Conservation (phyloP, 2,329 filamentous ascomycete genomes). For the Penicillium sp. region DNA sequence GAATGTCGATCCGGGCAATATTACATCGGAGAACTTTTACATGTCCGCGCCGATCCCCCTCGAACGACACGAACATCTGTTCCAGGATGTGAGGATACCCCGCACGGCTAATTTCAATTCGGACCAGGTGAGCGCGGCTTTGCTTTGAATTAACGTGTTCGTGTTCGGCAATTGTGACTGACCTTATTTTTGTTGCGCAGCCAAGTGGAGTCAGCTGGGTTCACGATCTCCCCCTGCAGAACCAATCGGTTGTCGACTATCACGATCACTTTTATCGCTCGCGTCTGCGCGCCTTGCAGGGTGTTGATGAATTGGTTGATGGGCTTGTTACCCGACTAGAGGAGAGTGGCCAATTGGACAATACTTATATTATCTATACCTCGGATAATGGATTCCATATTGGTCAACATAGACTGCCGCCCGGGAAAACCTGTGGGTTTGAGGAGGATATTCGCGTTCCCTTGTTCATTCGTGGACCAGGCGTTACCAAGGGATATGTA, state of each 20-base stretch:
- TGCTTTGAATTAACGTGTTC: background rate
- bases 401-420: conserved; percentile 56
- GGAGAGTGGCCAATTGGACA: conserved; percentile 43
- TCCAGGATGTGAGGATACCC: conserved; percentile 58
- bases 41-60: conserved; percentile 57
- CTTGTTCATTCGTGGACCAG: conserved; percentile 58
- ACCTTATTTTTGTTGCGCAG: conserved; percentile 7
- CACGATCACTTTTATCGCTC: conserved; percentile 53
- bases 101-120: conserved; percentile 67
- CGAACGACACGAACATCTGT: conserved; percentile 60
- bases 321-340: conserved; percentile 43
- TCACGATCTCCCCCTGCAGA: conserved; percentile 42
- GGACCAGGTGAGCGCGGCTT: conserved; percentile 41
- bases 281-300: conserved; percentile 50
- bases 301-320: conserved; percentile 56
- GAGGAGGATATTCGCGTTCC: conserved; percentile 61
- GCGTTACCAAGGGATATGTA: conserved; percentile 44
- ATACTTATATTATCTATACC: conserved; percentile 61
- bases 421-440: conserved; percentile 57
- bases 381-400: conserved; percentile 62
- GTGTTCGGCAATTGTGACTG: background rate
- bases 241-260: conserved; percentile 47
- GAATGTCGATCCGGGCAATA: conserved; percentile 46
- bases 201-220: conserved; percentile 49
- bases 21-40: conserved; percentile 19